A percentile compares a stretch with the other conserved stretches of the same genome.
phyloP scores from a whole-genome alignment of 495 filamentous ascomycete species.

The Trichoderma orchidacearum region DNA sequence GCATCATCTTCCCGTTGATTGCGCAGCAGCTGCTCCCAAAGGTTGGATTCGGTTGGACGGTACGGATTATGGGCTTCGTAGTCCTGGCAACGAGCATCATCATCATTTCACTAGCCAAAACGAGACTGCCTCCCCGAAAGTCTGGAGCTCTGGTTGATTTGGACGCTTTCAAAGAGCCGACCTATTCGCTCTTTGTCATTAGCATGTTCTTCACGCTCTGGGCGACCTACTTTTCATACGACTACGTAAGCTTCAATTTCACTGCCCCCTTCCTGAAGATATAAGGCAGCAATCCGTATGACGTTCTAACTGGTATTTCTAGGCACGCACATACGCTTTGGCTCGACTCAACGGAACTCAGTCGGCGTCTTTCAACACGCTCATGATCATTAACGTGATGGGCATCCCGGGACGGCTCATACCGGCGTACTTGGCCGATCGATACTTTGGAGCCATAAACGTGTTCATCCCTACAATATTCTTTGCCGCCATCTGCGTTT shows the following conservation, averaged over 20 bases:
- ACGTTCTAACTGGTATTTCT: conserved; percentile 2
- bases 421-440: conserved; percentile 52
- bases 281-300: too few species aligned
- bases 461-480: conserved; percentile 40
- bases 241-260: conserved; percentile 34
- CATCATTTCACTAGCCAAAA: conserved; percentile 40
- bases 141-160: conserved; percentile 52
- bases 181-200: conserved; percentile 51
- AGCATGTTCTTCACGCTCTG: conserved; percentile 37
- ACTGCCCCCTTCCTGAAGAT: too few species aligned
- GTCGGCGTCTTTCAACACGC: conserved; percentile 41
- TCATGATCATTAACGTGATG: conserved; percentile 61
- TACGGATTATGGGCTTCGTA: conserved; percentile 63
- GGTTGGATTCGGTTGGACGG: conserved; percentile 69
- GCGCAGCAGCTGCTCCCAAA: conserved; percentile 51
- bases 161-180: conserved; percentile 40
- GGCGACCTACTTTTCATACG: conserved; percentile 61
- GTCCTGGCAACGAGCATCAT: conserved; percentile 40
- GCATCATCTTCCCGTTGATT: conserved; percentile 62
- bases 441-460: conserved; percentile 40
- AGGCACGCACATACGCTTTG: conserved; percentile 2
- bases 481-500: conserved; percentile 25
- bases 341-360: background rate
- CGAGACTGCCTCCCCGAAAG: conserved; percentile 47
- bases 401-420: conserved; percentile 51